Evolutionary conservation across 129 eudicot species (phyloP), one percentile per base, ranked within the genome.

Genomic region (Cynara cardunculus): DNA sequence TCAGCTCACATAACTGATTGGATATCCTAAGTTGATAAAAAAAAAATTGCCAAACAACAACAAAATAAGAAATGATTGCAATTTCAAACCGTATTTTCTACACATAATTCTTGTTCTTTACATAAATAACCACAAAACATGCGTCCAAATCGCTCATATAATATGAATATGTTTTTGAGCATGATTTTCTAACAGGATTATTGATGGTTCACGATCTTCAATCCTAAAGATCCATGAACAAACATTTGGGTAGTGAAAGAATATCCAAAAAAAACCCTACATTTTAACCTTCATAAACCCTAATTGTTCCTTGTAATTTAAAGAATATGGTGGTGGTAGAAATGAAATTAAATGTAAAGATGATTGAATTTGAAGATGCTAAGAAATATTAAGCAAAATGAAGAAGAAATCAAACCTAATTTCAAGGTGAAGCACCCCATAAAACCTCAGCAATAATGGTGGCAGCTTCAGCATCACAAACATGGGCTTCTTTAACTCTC

Each of bases 341-440:
- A 16, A 79, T 14, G 69, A 75, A 80, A 71, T 31, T 28, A 10
- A 4, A 80, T 35, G 5, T 13, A 46, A 46, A 22, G 0, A 41
- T 69, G 21, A 41, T 37, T 37, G 8, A 37, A 37, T 9, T 2
- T 35, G 0, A 62, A 9, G 16, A 59, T 61, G 7, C 32, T 62
- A 62, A 25, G 22, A 28, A 35, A 56, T 1, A 61, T 2, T 46
- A 6, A 32, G 10, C 71, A 41, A 65, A 76, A 11, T 32, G 10
- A 67, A 24, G 0, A 53, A 27, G 7, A 8, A 25, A 59, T 10
- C n/a, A 8, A 39, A 44, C 12, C 18, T 7, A 75, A 27, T 30
- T 22, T 21, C 66, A 94, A 83, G 93, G 97, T 71, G 93, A 85
- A 89, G 98, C 85, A 73, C 97, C 98, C 98, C 98, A 94, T 49